Base-by-base conservation (phyloP, 129 eudicot genomes). In the Silybum marianum region DNA sequence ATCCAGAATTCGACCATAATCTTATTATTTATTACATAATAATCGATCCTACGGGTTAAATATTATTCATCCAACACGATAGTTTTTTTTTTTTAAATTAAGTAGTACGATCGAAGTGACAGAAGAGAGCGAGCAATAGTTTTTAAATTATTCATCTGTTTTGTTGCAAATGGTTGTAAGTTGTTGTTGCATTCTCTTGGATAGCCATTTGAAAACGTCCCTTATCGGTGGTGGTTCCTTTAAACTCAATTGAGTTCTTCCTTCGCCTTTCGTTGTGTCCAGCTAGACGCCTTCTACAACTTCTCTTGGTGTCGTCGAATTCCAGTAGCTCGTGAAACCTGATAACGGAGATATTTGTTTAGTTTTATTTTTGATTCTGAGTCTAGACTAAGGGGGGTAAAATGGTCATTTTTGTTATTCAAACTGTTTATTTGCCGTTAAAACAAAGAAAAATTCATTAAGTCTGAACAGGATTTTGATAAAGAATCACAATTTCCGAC, bases 241-340 rank as follows among this genome's bases (percentile, higher is more conserved):
- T 80, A 46, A 87, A 75, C 51, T 84, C 85, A 12, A 72, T 22
- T 6, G 88, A 71, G 85, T 70, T 89, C 73, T 89, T 89, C 73
- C 93, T 85, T 18, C 93, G 80, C 54, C 93, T 78, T 72, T 89
- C 93, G 9, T 89, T 89, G 83, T 89, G 92, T 21, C 88, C 90
- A 8, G 92, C 92, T 63, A 88, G 73, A 44, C 92, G 88, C 77
- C 90, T 82, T 48, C 90, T 75, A 44, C 93, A 89, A 75, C 93
- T 89, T 69, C 90, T 82, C 62, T 89, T 89, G 10, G 90, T 30
- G 63, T 89, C 93, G 40, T 89, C 93, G 30, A 89, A 89, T 74
- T 89, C 93, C 9, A 85, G 74, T 1, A 89, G 72, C 81, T 89
- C 93, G 25, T 89, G 90, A 74, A 89, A 89, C 65, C 93, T 90